A percentile compares a stretch with the other conserved stretches of the same genome.
Evolutionary conservation across 2,329 filamentous ascomycete genomes (phyloP).

Genomic region (Colletotrichum paranaense): DNA sequence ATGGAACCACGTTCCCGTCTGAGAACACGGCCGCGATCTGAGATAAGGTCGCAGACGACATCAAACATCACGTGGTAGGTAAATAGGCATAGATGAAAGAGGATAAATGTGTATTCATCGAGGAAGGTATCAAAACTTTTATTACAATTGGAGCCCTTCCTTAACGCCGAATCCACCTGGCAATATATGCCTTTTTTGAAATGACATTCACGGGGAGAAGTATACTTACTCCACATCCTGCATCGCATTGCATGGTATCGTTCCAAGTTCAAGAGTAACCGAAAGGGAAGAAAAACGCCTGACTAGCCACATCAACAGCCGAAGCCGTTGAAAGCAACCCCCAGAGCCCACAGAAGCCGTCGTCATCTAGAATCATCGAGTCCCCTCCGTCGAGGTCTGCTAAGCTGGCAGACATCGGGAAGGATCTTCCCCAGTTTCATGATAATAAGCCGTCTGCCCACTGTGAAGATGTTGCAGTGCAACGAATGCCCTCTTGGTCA

Average conservation of each 20-base stretch:
- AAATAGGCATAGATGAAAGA: not conserved
- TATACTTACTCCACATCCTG: conserved; percentile 38
- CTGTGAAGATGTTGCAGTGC: conserved; percentile 37
- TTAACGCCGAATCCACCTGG: conserved; percentile 30
- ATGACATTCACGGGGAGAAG: conserved; percentile 31
- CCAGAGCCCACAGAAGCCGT: conserved; percentile 45
- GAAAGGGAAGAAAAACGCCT: conserved; percentile 33
- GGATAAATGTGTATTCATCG: not conserved
- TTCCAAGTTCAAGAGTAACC: conserved; percentile 31
- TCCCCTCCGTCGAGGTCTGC: conserved; percentile 43
- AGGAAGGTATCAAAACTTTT: conserved; percentile 30
- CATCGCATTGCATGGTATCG: conserved; percentile 33
- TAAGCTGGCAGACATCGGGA: conserved; percentile 37
- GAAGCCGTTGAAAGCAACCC: conserved; percentile 31
- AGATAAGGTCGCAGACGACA: not conserved
- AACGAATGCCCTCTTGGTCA: conserved; percentile 46
- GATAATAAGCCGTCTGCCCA: conserved; percentile 39
- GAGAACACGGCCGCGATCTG: not conserved
- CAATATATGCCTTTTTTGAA: conserved; percentile 17
- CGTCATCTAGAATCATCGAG: conserved; percentile 43
- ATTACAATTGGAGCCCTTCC: conserved; percentile 25
- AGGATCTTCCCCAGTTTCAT: conserved; percentile 47
- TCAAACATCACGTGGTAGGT: not conserved
- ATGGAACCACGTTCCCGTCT: not conserved
- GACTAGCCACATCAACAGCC: conserved; percentile 27